Base-by-base conservation (phyloP, 1,284 basidiomycete genomes). In the Fomitopsis schrenkii region DNA sequence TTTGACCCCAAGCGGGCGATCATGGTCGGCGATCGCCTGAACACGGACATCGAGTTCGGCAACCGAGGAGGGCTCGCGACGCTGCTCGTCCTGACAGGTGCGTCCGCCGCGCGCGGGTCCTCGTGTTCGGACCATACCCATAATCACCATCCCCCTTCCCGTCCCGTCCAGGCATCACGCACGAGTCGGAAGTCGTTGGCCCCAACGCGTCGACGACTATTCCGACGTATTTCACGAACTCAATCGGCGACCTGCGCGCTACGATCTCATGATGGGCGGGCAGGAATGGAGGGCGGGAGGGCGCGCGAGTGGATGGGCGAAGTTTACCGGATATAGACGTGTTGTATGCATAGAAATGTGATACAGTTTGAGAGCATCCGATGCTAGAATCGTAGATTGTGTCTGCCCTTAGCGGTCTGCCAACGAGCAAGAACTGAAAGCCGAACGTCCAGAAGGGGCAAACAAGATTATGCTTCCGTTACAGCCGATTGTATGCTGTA, bases 21-120 rank as follows among this genome's bases (percentile, higher is more conserved):
- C 70, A 97, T 99, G 92, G 83, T 98, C 46, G 97, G 97, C 44
- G 97, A 99, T 76, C 86, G 97, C 62, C 81, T 99, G 63, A 90
- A 94, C 69, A 99, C 97, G 1, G 97, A 99, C 75, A 95, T 97
- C 68, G 76, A 91, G 54, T 99, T 99, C 69, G 97, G 94, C 52
- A 83, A 93, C 73, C 84, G 84, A 52, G 94, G 94, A 28, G 93
- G 93, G 14, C 81, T 98, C 22, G 77, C 91, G 15, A 97, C 95
- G 1, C 78, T 98, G 57, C 85, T 98, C 46, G 97, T 99, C 57
- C 79, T 99, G 65, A 97, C 95, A n/a, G 97, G 96, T 89, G 67
- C 36, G 72, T 50, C 15, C 33, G 40, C 17, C 41, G 38, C 45
- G n/a, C 36, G 41, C 26, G 35, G 38, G 9, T 35, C 50, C 41